phyloP scores from a whole-genome alignment of 805 yeast genomes.

The Danielia oregonensis region DNA sequence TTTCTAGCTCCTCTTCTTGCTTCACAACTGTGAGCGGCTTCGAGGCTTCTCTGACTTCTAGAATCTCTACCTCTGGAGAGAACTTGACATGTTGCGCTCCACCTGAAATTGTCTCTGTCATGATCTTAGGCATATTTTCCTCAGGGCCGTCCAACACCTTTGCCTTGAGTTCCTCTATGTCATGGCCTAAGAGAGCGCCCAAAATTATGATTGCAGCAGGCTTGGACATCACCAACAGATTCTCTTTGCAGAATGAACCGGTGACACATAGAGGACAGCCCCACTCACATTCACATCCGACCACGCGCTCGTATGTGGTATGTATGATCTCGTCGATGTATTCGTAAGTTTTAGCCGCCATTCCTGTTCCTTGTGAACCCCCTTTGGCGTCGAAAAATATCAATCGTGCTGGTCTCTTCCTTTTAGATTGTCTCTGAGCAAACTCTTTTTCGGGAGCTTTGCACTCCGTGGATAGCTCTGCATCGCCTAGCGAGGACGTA shows the following conservation, averaged over 20 bases:
- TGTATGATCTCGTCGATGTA: slow-evolving; percentile 63
- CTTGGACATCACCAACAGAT: slow-evolving; percentile 78
- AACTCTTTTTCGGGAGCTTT: slow-evolving; percentile 97
- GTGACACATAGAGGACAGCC: slow-evolving; percentile 90
- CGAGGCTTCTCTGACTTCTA: slow-evolving; percentile 14
- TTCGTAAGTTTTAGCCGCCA: slow-evolving; percentile 76
- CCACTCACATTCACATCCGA: slow-evolving; percentile 66
- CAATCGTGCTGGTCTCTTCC: slow-evolving; percentile 84
- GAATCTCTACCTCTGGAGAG: slow-evolving; percentile 51
- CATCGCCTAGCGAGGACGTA: slow-evolving; percentile 28
- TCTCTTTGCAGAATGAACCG: slow-evolving; percentile 75
- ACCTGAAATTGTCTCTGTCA: slow-evolving; percentile 65
- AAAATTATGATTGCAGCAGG: slow-evolving; percentile 76
- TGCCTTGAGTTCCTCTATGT: slow-evolving; percentile 38
- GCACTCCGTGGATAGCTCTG: slow-evolving; percentile 87
- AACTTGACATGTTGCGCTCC: slow-evolving; percentile 54
- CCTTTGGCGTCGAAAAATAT: slow-evolving; percentile 83
- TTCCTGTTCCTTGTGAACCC: slow-evolving; percentile 75
- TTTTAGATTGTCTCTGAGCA: slow-evolving; percentile 63
- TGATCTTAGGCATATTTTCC: slow-evolving; percentile 63
- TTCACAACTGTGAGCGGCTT: too few relatives aligned
- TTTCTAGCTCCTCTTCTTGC: too few relatives aligned
- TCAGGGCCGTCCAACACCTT: slow-evolving; percentile 70
- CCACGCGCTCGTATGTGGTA: slow-evolving; percentile 56
- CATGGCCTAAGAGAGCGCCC: slow-evolving; percentile 55